A percentile compares a stretch with the other conserved stretches of the same genome.
Conservation (phyloP, 2,329 filamentous ascomycete species). For the Meredithiella fracta region DNA sequence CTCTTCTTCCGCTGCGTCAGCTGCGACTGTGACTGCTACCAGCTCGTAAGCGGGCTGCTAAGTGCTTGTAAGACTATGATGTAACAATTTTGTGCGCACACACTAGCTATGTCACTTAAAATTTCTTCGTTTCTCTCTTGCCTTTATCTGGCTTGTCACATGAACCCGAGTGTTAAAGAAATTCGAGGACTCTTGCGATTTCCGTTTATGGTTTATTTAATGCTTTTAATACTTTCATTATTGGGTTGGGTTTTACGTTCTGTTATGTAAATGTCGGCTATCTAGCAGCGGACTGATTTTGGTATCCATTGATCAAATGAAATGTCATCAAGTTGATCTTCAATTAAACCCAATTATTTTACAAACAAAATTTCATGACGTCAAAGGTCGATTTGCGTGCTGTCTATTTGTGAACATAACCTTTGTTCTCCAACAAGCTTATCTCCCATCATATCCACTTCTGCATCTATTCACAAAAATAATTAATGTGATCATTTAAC, state of each 20-base stretch:
- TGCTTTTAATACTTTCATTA: not conserved
- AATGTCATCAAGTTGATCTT: not conserved
- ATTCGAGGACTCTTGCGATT: not conserved
- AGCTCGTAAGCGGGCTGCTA: not conserved
- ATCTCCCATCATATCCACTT: no score
- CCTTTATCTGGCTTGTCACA: no score
- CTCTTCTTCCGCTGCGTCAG: slow-evolving; percentile 2
- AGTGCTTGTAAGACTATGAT: no score
- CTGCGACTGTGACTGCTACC: not conserved
- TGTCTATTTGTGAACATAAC: no score
- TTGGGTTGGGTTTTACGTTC: not conserved
- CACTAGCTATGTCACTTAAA: not conserved
- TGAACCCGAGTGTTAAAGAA: not conserved
- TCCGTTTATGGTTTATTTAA: not conserved
- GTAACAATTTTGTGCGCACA: not conserved
- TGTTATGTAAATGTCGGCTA: not conserved
- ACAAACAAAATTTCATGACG: no score
- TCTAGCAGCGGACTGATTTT: no score
- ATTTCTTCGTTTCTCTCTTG: not conserved
- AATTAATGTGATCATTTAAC: not conserved
- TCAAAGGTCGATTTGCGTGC: no score
- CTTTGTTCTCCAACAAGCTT: no score
- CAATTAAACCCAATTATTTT: no score
- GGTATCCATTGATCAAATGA: not conserved
- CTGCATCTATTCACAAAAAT: not conserved